These are phyloP conservation scores for Botrytis pseudocinerea DNA, from an alignment of 2,329 filamentous ascomycete genomes.

Conservation along the genomic window DNA sequence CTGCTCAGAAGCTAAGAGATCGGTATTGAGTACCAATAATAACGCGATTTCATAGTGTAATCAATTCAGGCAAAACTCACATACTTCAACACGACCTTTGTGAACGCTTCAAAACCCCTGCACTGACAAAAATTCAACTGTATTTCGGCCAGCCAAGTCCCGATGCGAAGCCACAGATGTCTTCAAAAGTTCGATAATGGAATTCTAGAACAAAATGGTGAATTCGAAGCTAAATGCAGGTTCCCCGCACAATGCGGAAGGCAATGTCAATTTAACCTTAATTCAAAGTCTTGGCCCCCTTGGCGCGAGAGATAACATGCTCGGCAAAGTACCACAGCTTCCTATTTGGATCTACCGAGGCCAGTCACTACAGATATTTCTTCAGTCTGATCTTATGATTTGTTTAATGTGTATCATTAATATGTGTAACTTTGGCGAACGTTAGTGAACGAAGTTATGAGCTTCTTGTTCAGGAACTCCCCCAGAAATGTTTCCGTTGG, in stretches of 20 bases:
- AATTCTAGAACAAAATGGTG: not conserved
- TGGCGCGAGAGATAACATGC: slow-evolving; percentile 20
- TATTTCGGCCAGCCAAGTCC: not conserved
- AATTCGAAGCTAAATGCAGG: not conserved
- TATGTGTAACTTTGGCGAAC: not conserved
- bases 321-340: slow-evolving; percentile 15
- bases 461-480: slow-evolving; percentile 19
- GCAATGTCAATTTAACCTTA: slow-evolving; percentile 21
- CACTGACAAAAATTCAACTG: not conserved
- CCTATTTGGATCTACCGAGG: slow-evolving; percentile 18
- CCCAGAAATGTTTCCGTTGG: not conserved
- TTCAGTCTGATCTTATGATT: slow-evolving; percentile 1
- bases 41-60: not conserved
- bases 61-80: slow-evolving; percentile 15
- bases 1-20: not conserved
- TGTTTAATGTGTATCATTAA: slow-evolving; percentile 4
- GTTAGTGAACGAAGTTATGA: not conserved
- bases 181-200: not conserved
- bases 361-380: not conserved
- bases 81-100: not conserved
- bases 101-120: not conserved
- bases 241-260: slow-evolving; percentile 11
- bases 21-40: not conserved
- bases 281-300: slow-evolving; percentile 18
- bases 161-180: not conserved